Evolutionary conservation across 352 stramenopile species (phyloP), one percentile per base, ranked within the genome.

Genomic region (Phytophthora fragariae): DNA sequence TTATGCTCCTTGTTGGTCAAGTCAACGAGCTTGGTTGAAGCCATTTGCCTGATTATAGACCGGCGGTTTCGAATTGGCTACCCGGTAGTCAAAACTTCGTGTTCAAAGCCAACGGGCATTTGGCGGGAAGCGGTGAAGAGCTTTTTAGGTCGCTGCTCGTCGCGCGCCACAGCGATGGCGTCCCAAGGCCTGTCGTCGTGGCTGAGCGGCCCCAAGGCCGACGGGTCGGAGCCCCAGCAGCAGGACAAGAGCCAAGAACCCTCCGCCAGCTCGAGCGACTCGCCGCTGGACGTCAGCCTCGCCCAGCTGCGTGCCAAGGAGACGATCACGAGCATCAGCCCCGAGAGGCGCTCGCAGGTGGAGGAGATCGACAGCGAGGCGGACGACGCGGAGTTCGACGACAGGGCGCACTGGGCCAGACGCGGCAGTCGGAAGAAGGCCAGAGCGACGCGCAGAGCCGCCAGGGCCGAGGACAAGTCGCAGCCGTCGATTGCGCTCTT

Each of bases 281-380:
- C 78, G 17, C 77, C 82, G 14, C 49, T 87, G 14, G 82, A 89
- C 55, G 77, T 86, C 39, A 80, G 55, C 19, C 60, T 85, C 14
- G 70, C 52, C 56, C 77, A 89, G 44, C 29, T 91, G 57, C 71
- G 73, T 2, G 72, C 71, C 33, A 74, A 80, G 59, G 82, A 86
- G 39, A 82, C 77, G 21, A 79, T 90, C 57, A 83, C 63, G 49
- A 69, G 73, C 62, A 88, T 90, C 53, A 90, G 79, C 33, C 79
- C 80, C 17, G 82, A 90, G 53, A 88, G 88, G 66, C 76, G 76
- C 61, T 69, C 74, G 71, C 59, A 82, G 39, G 70, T 90, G 29
- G 85, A 94, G 71, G 79, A 86, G 50, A 92, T 94, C 62, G 87
- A 94, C 68, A 89, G 71, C 54, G 87, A 94, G 53, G 81, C 80